Evolutionary conservation across 2,329 filamentous ascomycete species (phyloP), one percentile per base, ranked within the genome.

Genomic region (Zarea fungicola): DNA sequence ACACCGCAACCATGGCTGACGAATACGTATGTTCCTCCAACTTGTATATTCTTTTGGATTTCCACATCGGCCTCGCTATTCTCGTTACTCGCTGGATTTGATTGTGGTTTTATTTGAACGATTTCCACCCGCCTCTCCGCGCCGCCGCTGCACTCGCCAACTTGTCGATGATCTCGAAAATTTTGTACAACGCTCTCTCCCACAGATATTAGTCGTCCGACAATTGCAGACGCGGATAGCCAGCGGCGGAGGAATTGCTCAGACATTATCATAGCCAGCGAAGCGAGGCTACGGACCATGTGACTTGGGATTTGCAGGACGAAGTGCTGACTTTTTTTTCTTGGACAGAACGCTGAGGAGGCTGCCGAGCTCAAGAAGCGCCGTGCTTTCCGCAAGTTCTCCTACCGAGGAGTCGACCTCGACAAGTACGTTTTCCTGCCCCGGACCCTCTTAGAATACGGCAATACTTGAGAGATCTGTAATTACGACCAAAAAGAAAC

Each of bases 381-480:
- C 82, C 95, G 93, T 92, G 80, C 90, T 66, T 96, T 97, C 88
- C 88, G 90, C 81, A 99, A 97, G 87, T 99, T 97, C 75, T 93
- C 91, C 65, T 99, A 96, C 89, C 89, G 93, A 73, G 93, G 93
- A 71, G 89, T 99, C 76, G 93, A 99, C 77, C 91, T 99, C 75
- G 93, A 99, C 75, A 89, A 96, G 92, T 96, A 91, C 70, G 90
- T 79, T 61, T 29, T 45, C 31, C 46, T 42, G 49, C 47, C 19
- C 21, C 9, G n/a, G n/a, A n/a, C n/a, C n/a, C n/a, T n/a, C n/a
- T n/a, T n/a, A n/a, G n/a, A n/a, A n/a, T n/a, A n/a, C n/a, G n/a
- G n/a, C n/a, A n/a, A n/a, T n/a, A n/a, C n/a, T n/a, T n/a, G n/a
- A n/a, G n/a, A n/a, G n/a, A n/a, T n/a, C n/a, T n/a, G n/a, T n/a